Evolutionary conservation across 2,329 filamentous ascomycete species (phyloP).

Genomic region (Colletotrichum sp.): DNA sequence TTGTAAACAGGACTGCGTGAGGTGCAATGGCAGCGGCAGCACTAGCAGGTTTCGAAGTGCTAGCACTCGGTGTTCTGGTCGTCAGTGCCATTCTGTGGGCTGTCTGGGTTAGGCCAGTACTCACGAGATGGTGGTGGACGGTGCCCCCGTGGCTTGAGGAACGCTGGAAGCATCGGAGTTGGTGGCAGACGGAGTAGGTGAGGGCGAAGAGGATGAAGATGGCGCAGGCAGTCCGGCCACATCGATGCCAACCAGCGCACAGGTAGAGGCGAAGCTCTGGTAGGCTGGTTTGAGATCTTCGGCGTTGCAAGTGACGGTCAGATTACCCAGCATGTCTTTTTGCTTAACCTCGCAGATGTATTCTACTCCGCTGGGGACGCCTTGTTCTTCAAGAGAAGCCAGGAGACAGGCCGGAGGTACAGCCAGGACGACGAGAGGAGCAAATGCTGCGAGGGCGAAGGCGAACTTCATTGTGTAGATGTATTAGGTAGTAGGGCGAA

Average conservation of each 20-base stretch:
- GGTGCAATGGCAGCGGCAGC: slow-evolving; percentile 16
- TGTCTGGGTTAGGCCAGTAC: not conserved
- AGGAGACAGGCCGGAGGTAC: slow-evolving; percentile 22
- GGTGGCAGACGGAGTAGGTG: not conserved
- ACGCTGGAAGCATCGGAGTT: not conserved
- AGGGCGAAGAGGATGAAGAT: not conserved
- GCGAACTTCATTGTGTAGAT: not conserved
- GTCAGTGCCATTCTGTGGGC: not conserved
- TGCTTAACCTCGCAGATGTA: slow-evolving; percentile 18
- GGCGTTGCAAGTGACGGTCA: slow-evolving; percentile 10
- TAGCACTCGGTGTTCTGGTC: not conserved
- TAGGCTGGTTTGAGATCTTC: slow-evolving; percentile 11
- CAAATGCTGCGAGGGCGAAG: slow-evolving; percentile 4
- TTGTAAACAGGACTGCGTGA: slow-evolving; percentile 3
- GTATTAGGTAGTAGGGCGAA: not conserved
- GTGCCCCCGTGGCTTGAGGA: not conserved
- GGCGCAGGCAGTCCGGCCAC: not conserved
- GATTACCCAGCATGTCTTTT: slow-evolving; percentile 15
- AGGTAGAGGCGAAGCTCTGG: slow-evolving; percentile 9
- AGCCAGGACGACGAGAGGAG: slow-evolving; percentile 10
- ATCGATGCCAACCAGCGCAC: not conserved
- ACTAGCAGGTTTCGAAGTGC: slow-evolving; percentile 1
- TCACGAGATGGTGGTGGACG: not conserved
- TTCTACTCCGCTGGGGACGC: slow-evolving; percentile 2
- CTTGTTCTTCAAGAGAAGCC: slow-evolving; percentile 17